A percentile compares a stretch with the other conserved stretches of the same genome.
Conservation (phyloP, 768 basidiomycete species). For the Tylopilus felleus region DNA sequence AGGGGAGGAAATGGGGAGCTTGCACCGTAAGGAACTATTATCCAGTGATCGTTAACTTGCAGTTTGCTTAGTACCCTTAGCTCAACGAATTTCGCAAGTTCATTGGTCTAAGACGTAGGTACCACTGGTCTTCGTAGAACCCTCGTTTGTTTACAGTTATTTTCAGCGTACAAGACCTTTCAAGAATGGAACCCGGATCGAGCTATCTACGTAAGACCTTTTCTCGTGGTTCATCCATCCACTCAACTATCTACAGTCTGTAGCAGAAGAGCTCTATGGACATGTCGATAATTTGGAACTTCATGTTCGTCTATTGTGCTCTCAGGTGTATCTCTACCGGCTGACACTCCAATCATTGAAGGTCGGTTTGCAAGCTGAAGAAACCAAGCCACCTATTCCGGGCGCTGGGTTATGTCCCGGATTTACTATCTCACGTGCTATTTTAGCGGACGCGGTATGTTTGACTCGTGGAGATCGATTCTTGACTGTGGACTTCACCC, state of each 20-base stretch:
- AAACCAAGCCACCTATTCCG: constrained; percentile 57
- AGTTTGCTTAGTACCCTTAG: constrained; percentile 25
- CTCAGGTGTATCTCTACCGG: background rate
- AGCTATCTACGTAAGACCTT: constrained; percentile 48
- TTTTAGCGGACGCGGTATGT: constrained; percentile 74
- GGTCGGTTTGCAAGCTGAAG: constrained; percentile 71
- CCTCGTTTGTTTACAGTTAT: constrained; percentile 6
- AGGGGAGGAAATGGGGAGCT: constrained; percentile 64
- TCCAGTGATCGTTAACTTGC: background rate
- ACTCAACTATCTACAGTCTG: constrained; percentile 37
- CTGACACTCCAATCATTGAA: constrained; percentile 17
- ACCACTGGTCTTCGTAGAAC: background rate
- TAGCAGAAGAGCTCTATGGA: constrained; percentile 63
- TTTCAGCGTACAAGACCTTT: constrained; percentile 57
- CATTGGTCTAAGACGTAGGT: constrained; percentile 63
- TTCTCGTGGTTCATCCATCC: background rate
- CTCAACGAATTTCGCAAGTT: constrained; percentile 73
- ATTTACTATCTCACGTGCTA: constrained; percentile 82
- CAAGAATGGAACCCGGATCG: constrained; percentile 69
- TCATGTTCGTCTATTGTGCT: constrained; percentile 44
- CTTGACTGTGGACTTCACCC: constrained; percentile 73
- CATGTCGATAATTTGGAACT: constrained; percentile 80
- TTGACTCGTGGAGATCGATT: constrained; percentile 78
- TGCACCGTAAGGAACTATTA: constrained; percentile 52
- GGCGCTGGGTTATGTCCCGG: constrained; percentile 81